Evolutionary conservation across 495 filamentous ascomycete genomes (phyloP).

Genomic region (Hypoxylon crocopeplum): DNA sequence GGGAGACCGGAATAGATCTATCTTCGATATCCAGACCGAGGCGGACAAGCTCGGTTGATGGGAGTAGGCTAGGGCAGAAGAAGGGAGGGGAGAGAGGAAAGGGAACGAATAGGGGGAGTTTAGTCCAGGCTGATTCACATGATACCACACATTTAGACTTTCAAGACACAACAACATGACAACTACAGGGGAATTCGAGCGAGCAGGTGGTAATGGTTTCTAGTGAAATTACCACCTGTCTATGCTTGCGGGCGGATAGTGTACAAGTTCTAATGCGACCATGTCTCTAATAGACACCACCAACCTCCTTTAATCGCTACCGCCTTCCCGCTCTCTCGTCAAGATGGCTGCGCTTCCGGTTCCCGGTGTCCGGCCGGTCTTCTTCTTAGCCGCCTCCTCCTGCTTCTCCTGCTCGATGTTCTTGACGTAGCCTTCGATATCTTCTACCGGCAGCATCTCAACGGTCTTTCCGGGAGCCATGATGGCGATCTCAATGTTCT

Average conservation of each 20-base stretch:
- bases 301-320: conserved; percentile 35
- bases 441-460: conserved; percentile 94
- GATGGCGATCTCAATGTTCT: conserved; percentile 99
- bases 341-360: conserved; percentile 80
- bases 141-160: conserved; percentile 44
- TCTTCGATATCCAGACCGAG: conserved; percentile 75
- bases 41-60: conserved; percentile 76
- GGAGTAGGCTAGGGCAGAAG: not conserved
- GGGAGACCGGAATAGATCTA: conserved; percentile 62
- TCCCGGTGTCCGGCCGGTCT: conserved; percentile 78
- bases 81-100: conserved; percentile 1
- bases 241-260: conserved; percentile 27
- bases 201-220: not conserved
- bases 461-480: conserved; percentile 93
- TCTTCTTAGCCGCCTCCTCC: conserved; percentile 97
- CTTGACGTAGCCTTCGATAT: conserved; percentile 96
- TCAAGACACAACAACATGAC: conserved; percentile 9
- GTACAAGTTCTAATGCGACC: conserved; percentile 7
- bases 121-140: conserved; percentile 23
- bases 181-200: conserved; percentile 14
- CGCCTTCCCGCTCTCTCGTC: conserved; percentile 67
- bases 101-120: not conserved
- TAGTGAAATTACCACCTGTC: not conserved
- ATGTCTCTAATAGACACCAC: not conserved
- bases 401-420: conserved; percentile 99